Conservation (phyloP, 192 early-diverging fungal species). For the Lobosporangium transversale region DNA sequence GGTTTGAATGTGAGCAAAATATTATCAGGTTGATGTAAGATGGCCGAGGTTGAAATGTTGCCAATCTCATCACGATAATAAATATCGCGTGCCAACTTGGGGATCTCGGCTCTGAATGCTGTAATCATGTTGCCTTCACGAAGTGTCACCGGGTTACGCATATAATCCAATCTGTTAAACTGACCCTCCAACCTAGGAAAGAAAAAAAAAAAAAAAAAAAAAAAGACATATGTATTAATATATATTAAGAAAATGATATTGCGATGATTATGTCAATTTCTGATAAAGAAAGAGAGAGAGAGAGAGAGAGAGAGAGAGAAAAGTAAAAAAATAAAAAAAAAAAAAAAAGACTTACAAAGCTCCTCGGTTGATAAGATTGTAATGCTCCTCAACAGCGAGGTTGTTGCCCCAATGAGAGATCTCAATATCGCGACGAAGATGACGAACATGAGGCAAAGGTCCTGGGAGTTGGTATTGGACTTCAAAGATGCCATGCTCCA, state of each 20-base stretch:
- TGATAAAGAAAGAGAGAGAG: too few relatives aligned
- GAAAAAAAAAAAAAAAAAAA: background rate
- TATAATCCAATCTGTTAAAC: slow-evolving; percentile 79
- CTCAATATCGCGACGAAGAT: slow-evolving; percentile 75
- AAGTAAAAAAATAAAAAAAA: too few relatives aligned
- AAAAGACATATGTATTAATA: background rate
- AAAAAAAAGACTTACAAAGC: slow-evolving; percentile 75
- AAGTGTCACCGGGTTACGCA: slow-evolving; percentile 61
- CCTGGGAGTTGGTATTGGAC: slow-evolving; percentile 76
- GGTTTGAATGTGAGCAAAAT: slow-evolving; percentile 83
- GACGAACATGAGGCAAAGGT: slow-evolving; percentile 66
- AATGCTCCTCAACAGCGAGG: slow-evolving; percentile 86
- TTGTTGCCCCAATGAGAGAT: slow-evolving; percentile 88
- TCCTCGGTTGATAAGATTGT: slow-evolving; percentile 77
- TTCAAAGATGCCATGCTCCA: slow-evolving; percentile 52
- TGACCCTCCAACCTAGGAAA: slow-evolving; percentile 62
- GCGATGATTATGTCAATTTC: too few relatives aligned
- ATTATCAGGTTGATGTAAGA: slow-evolving; percentile 56
- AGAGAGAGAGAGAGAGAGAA: too few relatives aligned
- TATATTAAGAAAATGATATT: background rate
- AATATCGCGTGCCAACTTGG: slow-evolving; percentile 73
- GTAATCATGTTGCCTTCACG: slow-evolving; percentile 54
- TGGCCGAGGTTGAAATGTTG: slow-evolving; percentile 93
- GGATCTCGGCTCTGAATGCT: slow-evolving; percentile 58
- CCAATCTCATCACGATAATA: slow-evolving; percentile 94